Evolutionary conservation across 768 basidiomycete genomes (phyloP), one percentile per base, ranked within the genome.

Genomic region (Leccinum longicurvipes): DNA sequence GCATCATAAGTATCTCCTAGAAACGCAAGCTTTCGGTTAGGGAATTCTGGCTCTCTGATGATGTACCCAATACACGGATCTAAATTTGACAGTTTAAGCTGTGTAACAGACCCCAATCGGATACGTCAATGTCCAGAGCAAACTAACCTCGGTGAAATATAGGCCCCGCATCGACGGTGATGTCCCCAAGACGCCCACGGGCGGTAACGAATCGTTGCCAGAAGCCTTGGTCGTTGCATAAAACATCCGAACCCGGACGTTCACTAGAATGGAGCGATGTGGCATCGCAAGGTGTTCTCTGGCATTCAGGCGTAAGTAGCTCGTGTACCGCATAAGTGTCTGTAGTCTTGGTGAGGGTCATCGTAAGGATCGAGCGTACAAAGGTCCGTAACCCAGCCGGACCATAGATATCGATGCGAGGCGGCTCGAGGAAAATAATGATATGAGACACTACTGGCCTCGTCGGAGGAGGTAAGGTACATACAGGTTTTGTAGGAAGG

Each of bases 11-110:
- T 91, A 65, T 93, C 91, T 0, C 92, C 92, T 5, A 93, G 76
- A 46, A 93, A 78, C 24, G 86, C 86, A 41, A 94, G 67, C 65
- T 87, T 88, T 48, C 89, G 80, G 17, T 63, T 76, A 45, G 75
- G 75, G 21, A 52, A 70, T 4, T 66, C 65, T n/a, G 74, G 61
- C 65, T 92, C 91, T 39, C 76, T 75, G 61, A 94, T 79, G 47
- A 90, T 74, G 67, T 88, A 95, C 15, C 90, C 92, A 53, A 94
- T 73, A 66, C 88, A 93, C 1, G 86, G 84, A 63, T 87, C 91
- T 89, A 61, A 24, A 49, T 50, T 55, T n/a, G 44, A n/a, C 23
- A 10, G 29, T 47, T 23, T 47, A 27, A 25, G 49, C 21, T 27
- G 36, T 28, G 53, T 51, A 17, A 50, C 14, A 55, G 41, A 44